Conservation (phyloP, 2,329 filamentous ascomycete species). For the Blastomyces parvus region DNA sequence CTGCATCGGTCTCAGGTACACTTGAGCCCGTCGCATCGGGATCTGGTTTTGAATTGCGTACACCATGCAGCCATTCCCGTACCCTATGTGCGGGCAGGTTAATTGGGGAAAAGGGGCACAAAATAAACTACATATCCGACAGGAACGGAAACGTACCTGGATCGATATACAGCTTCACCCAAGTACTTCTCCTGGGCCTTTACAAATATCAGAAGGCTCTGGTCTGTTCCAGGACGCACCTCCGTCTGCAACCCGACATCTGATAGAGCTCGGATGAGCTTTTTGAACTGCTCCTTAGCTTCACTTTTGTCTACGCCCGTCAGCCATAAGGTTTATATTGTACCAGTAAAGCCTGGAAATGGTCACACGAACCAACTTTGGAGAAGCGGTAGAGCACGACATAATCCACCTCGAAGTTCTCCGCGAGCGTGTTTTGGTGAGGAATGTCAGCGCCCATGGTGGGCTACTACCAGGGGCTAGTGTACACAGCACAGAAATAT, state of each 20-base stretch:
- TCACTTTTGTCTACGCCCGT: constrained; percentile 50
- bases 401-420: constrained; percentile 71
- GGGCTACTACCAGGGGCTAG: not conserved
- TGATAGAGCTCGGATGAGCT: constrained; percentile 65
- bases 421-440: constrained; percentile 14
- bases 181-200: constrained; percentile 70
- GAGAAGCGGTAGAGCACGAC: constrained; percentile 72
- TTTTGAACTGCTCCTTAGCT: constrained; percentile 66
- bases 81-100: constrained; percentile 46
- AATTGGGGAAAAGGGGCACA: not conserved
- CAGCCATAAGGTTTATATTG: constrained; percentile 1
- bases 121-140: not conserved
- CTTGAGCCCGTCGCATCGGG: constrained; percentile 61
- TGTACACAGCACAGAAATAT: not conserved
- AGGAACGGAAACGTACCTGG: constrained; percentile 44
- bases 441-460: constrained; percentile 3
- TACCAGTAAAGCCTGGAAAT: not conserved
- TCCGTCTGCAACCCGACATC: constrained; percentile 76
- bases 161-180: constrained; percentile 71
- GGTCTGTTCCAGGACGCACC: constrained; percentile 67
- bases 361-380: constrained; percentile 46
- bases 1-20: constrained; percentile 76
- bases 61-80: constrained; percentile 87
- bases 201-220: constrained; percentile 72
- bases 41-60: constrained; percentile 66